Evolutionary conservation across 495 filamentous ascomycete genomes (phyloP).

Genomic region (Trichoderma parareesei): DNA sequence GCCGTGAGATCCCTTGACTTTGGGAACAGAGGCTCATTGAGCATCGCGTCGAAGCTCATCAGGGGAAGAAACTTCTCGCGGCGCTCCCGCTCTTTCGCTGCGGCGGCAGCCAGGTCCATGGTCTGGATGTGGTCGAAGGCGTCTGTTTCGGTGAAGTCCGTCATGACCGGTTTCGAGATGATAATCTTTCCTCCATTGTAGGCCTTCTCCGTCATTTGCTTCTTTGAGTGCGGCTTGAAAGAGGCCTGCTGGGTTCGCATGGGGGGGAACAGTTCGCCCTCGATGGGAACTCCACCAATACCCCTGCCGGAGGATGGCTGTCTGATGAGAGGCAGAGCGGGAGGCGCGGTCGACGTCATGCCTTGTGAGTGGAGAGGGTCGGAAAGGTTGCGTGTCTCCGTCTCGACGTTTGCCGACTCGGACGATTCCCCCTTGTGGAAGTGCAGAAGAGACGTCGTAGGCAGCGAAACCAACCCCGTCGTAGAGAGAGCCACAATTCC

Average conservation of each 20-base stretch:
- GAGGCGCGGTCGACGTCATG: neutral
- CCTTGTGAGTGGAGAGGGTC: conserved; percentile 26
- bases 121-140: conserved; percentile 35
- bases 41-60: conserved; percentile 22
- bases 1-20: conserved; percentile 21
- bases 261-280: conserved; percentile 19
- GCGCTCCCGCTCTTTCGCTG: conserved; percentile 37
- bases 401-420: conserved; percentile 5
- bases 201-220: conserved; percentile 21
- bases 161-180: conserved; percentile 43
- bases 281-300: conserved; percentile 16
- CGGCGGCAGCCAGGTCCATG: conserved; percentile 40
- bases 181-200: conserved; percentile 26
- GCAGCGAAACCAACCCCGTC: conserved; percentile 20
- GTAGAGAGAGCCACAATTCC: conserved; percentile 30
- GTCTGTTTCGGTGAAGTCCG: conserved; percentile 27
- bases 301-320: conserved; percentile 18
- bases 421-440: neutral
- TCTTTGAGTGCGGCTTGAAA: conserved; percentile 6
- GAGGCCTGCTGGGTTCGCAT: conserved; percentile 12
- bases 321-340: conserved; percentile 19
- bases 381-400: neutral
- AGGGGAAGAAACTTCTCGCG: conserved; percentile 24
- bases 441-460: conserved; percentile 19
- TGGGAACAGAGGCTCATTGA: conserved; percentile 26